These are phyloP conservation scores for Rutstroemia sp. DNA, from an alignment of 2,329 filamentous ascomycete genomes.

Conservation along the genomic window DNA sequence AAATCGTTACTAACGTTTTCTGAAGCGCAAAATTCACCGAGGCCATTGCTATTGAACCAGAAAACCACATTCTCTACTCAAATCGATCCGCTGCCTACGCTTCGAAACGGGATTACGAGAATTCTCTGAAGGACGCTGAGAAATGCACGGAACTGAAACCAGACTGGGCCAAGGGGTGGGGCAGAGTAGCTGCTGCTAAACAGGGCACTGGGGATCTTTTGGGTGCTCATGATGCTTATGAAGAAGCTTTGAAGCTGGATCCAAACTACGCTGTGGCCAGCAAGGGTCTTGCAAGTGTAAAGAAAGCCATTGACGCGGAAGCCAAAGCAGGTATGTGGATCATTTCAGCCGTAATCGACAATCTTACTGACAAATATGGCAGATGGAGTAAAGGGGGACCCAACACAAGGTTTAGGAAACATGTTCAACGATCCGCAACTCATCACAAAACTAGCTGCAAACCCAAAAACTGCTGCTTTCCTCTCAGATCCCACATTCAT, in stretches of 20 bases:
- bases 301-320: slow-evolving; percentile 80
- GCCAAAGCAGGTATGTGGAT: slow-evolving; percentile 38
- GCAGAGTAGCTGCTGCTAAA: slow-evolving; percentile 82
- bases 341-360: slow-evolving; percentile 8
- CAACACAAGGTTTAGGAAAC: slow-evolving; percentile 69
- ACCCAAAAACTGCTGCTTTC: slow-evolving; percentile 83
- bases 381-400: slow-evolving; percentile 48
- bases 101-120: slow-evolving; percentile 80
- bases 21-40: slow-evolving; percentile 85
- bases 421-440: slow-evolving; percentile 95
- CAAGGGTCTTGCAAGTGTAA: slow-evolving; percentile 74
- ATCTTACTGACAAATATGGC: slow-evolving; percentile 7
- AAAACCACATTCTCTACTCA: slow-evolving; percentile 95
- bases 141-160: slow-evolving; percentile 94
- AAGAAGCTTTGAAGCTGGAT: slow-evolving; percentile 90
- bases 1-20: slow-evolving; percentile 11
- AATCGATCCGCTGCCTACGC: slow-evolving; percentile 87
- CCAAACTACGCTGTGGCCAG: slow-evolving; percentile 88
- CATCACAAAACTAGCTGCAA: slow-evolving; percentile 80
- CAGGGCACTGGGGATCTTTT: slow-evolving; percentile 84
- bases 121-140: slow-evolving; percentile 80
- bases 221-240: slow-evolving; percentile 81
- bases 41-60: slow-evolving; percentile 79
- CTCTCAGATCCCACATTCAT: slow-evolving; percentile 85
- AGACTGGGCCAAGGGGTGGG: slow-evolving; percentile 97